These are phyloP conservation scores for Blumeria graminis DNA, from an alignment of 2,329 filamentous ascomycete genomes.

Conservation along the genomic window DNA sequence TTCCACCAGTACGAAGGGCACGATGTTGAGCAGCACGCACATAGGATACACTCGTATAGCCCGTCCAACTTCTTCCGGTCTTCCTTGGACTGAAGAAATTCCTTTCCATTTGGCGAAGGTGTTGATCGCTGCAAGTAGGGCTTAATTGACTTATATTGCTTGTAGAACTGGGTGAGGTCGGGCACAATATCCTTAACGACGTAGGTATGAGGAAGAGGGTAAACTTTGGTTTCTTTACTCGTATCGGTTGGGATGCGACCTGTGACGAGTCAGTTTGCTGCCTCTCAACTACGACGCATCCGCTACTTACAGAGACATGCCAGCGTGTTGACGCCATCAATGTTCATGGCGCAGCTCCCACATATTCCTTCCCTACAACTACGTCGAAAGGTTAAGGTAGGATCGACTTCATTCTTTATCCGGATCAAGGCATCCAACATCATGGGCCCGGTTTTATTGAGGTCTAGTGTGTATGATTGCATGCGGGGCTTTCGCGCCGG, in stretches of 20 bases:
- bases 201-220: slow-evolving; percentile 94
- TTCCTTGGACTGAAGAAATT: slow-evolving; percentile 72
- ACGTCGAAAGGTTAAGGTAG: slow-evolving; percentile 83
- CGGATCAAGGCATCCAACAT: slow-evolving; percentile 87
- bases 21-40: slow-evolving; percentile 95
- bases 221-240: slow-evolving; percentile 68
- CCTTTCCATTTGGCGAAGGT: slow-evolving; percentile 62
- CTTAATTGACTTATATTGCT: slow-evolving; percentile 99
- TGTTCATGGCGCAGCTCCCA: slow-evolving; percentile 98
- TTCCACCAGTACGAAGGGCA: slow-evolving; percentile 99
- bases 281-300: background rate
- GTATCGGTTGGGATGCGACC: slow-evolving; percentile 82
- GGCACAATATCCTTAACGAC: slow-evolving; percentile 98
- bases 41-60: slow-evolving; percentile 97
- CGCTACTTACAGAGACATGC: slow-evolving; percentile 73
- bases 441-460: slow-evolving; percentile 99
- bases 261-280: slow-evolving; percentile 17
- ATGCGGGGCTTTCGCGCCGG: slow-evolving; percentile 83
- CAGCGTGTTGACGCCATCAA: slow-evolving; percentile 93
- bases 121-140: slow-evolving; percentile 88
- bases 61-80: slow-evolving; percentile 89
- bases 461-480: slow-evolving; percentile 82
- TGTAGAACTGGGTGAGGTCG: slow-evolving; percentile 97
- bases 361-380: slow-evolving; percentile 97
- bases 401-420: slow-evolving; percentile 98